Evolutionary conservation across 805 yeast species (phyloP).

Genomic region (Metschnikowia rubicola): DNA sequence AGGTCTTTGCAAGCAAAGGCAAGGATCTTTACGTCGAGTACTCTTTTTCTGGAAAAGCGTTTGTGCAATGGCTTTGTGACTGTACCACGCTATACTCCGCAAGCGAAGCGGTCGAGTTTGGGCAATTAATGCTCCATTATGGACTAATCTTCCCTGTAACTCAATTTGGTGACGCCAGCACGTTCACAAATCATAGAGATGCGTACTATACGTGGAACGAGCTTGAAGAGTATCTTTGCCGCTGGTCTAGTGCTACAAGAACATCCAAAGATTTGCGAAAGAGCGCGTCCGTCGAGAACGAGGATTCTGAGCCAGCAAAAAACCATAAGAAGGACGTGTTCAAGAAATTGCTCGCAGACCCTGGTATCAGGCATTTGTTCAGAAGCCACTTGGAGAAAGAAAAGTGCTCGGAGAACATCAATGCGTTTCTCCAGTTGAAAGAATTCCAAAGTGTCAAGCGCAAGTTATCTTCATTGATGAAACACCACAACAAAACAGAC

Average conservation of each 20-base stretch:
- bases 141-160: slow-evolving; percentile 47
- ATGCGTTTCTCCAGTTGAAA: slow-evolving; percentile 60
- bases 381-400: slow-evolving; percentile 60
- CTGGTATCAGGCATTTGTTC: slow-evolving; percentile 70
- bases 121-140: slow-evolving; percentile 45
- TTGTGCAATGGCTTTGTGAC: slow-evolving; percentile 86
- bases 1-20: slow-evolving; percentile 26
- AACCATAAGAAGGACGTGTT: slow-evolving; percentile 1
- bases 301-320: not conserved
- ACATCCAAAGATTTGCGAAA: slow-evolving; percentile 2
- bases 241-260: slow-evolving; percentile 25
- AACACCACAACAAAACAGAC: slow-evolving; percentile 11
- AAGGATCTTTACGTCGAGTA: slow-evolving; percentile 29
- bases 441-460: slow-evolving; percentile 48
- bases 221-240: slow-evolving; percentile 38
- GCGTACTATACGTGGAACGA: slow-evolving; percentile 41
- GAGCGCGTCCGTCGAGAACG: not conserved
- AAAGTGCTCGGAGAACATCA: slow-evolving; percentile 72
- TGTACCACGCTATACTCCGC: slow-evolving; percentile 68
- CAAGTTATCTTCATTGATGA: slow-evolving; percentile 37
- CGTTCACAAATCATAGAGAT: slow-evolving; percentile 32
- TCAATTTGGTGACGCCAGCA: slow-evolving; percentile 26
- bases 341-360: slow-evolving; percentile 57
- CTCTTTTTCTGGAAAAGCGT: slow-evolving; percentile 70
- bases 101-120: slow-evolving; percentile 52